phyloP scores from a whole-genome alignment of 1,284 basidiomycete genomes.

The Exsudoporus floridanus region DNA sequence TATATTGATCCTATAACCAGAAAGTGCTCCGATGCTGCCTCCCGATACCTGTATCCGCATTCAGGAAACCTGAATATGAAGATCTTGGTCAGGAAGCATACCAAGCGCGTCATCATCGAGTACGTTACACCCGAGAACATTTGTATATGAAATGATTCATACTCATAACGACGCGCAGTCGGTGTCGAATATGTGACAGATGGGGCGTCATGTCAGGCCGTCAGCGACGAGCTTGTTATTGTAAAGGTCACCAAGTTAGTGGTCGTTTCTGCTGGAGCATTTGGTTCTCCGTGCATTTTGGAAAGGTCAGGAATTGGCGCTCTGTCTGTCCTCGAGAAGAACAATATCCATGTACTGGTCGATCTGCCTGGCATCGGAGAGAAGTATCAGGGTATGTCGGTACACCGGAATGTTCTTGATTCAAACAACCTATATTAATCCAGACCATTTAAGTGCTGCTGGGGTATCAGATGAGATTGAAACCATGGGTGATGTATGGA shows the following conservation, averaged over 20 bases:
- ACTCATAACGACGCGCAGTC: conserved; percentile 40
- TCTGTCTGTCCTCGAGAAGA: too few relatives aligned
- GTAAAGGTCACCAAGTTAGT: conserved; percentile 32
- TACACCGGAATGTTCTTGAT: too few relatives aligned
- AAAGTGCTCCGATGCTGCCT: conserved; percentile 56
- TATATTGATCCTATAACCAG: conserved; percentile 55
- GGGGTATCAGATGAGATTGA: conserved; percentile 40
- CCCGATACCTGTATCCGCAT: conserved; percentile 57
- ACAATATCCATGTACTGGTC: too few relatives aligned
- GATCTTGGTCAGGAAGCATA: conserved; percentile 42
- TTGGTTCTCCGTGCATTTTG: too few relatives aligned
- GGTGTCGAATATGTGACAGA: conserved; percentile 57
- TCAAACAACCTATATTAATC: background rate
- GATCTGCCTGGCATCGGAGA: too few relatives aligned
- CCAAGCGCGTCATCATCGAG: conserved; percentile 51
- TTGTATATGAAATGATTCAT: background rate
- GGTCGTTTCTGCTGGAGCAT: too few relatives aligned
- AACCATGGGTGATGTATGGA: conserved; percentile 47
- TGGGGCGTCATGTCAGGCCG: conserved; percentile 25
- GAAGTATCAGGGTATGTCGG: too few relatives aligned
- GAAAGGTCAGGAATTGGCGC: too few relatives aligned
- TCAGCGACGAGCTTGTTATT: conserved; percentile 17
- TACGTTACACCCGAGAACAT: conserved; percentile 15
- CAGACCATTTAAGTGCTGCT: conserved; percentile 47
- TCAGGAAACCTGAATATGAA: conserved; percentile 42